Percentiles rank a stretch among this genome's conserved stretches.
Evolutionary conservation across 495 filamentous ascomycete genomes (phyloP).

Genomic region (Physcia stellaris): DNA sequence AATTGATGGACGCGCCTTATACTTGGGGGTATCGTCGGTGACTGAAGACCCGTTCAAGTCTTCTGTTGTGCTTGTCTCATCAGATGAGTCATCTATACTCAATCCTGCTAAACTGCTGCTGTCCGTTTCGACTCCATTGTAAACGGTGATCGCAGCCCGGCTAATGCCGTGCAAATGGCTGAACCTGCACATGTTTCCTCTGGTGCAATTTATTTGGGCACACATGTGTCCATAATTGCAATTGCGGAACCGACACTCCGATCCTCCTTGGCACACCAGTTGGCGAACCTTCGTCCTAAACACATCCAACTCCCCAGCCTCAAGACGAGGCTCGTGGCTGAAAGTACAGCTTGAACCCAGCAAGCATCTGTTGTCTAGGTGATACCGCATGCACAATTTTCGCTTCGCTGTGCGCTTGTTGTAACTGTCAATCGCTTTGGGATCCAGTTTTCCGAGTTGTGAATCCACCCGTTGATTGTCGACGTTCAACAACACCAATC

Average conservation of each 20-base stretch:
- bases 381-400: conserved; percentile 31
- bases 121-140: no score
- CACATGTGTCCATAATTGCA: conserved; percentile 3
- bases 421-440: conserved; percentile 22
- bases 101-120: no score
- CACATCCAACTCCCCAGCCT: not conserved
- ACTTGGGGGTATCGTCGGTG: no score
- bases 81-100: no score
- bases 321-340: conserved; percentile 1
- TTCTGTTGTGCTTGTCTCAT: no score
- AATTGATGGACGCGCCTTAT: no score
- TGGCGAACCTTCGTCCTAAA: not conserved
- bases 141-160: not conserved
- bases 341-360: not conserved
- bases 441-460: conserved; percentile 17
- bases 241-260: not conserved
- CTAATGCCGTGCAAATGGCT: not conserved
- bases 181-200: not conserved
- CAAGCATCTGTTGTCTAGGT: conserved; percentile 15
- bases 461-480: conserved; percentile 30
- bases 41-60: no score
- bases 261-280: conserved; percentile 1
- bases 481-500: conserved; percentile 30
- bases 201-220: not conserved
- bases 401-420: conserved; percentile 21